Conservation (phyloP, 2,329 filamentous ascomycete genomes). For the Tolypocladium amazonense region DNA sequence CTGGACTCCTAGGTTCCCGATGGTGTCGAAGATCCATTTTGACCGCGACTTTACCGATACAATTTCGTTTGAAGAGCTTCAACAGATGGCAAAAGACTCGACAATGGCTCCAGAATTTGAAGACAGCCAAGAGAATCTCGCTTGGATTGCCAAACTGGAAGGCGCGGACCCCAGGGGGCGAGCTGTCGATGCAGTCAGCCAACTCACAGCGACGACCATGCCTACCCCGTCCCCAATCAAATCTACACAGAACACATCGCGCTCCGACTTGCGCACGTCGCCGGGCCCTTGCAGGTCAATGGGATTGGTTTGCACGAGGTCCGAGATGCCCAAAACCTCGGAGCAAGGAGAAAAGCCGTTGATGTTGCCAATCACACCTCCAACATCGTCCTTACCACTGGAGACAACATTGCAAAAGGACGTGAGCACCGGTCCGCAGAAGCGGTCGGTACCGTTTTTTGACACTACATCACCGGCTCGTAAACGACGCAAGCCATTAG, state of each 20-base stretch:
- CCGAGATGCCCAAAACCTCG: neutral
- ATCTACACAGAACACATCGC: slow-evolving; percentile 12
- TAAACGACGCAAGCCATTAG: slow-evolving; percentile 9
- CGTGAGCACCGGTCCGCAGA: slow-evolving; percentile 3
- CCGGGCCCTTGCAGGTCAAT: neutral
- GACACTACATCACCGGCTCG: slow-evolving; percentile 1
- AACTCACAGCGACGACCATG: slow-evolving; percentile 30
- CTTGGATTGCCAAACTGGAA: slow-evolving; percentile 53
- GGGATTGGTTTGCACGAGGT: neutral
- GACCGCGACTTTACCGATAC: slow-evolving; percentile 63
- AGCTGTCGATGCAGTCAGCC: slow-evolving; percentile 31
- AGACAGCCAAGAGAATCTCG: slow-evolving; percentile 48
- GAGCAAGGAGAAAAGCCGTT: neutral
- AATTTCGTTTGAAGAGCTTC: slow-evolving; percentile 59
- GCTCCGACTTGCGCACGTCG: neutral
- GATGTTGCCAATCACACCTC: slow-evolving; percentile 4
- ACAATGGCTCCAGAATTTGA: slow-evolving; percentile 36
- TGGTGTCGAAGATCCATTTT: slow-evolving; percentile 64
- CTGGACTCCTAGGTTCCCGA: slow-evolving; percentile 67
- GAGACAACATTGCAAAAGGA: neutral
- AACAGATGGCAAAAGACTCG: slow-evolving; percentile 51
- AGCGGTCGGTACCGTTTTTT: neutral
- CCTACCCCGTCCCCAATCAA: slow-evolving; percentile 21
- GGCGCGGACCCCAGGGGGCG: slow-evolving; percentile 35
- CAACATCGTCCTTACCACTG: slow-evolving; percentile 5